phyloP scores from a whole-genome alignment of 1,284 basidiomycete species.

The Apiotrichum porosum region DNA sequence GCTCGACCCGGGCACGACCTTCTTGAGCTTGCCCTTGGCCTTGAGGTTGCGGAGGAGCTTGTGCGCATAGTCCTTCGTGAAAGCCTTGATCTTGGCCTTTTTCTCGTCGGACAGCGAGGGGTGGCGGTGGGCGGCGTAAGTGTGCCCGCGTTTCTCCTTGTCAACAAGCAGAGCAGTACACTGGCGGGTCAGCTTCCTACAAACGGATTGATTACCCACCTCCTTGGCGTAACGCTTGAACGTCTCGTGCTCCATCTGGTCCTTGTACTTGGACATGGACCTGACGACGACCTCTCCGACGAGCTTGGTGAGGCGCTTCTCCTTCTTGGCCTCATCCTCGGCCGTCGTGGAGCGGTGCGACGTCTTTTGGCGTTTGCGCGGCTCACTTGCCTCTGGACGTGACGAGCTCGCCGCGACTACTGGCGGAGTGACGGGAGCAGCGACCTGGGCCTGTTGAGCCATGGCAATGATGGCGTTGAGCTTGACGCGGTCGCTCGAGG shows the following conservation, averaged over 20 bases:
- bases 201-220: slow-evolving; percentile 52
- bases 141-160: slow-evolving; percentile 88
- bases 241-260: slow-evolving; percentile 70
- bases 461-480: slow-evolving; percentile 49
- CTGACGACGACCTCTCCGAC: slow-evolving; percentile 86
- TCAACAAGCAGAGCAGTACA: slow-evolving; percentile 74
- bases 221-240: slow-evolving; percentile 97
- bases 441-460: slow-evolving; percentile 28
- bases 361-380: slow-evolving; percentile 36
- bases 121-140: slow-evolving; percentile 64
- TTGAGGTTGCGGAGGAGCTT: slow-evolving; percentile 44
- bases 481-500: slow-evolving; percentile 27
- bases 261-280: slow-evolving; percentile 82
- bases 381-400: slow-evolving; percentile 23
- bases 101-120: slow-evolving; percentile 82
- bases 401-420: background rate
- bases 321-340: slow-evolving; percentile 56
- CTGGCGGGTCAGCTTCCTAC: slow-evolving; percentile 44
- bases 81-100: slow-evolving; percentile 82
- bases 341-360: slow-evolving; percentile 33
- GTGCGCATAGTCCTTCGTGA: slow-evolving; percentile 75
- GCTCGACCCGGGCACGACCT: background rate
- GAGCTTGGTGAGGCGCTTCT: slow-evolving; percentile 75
- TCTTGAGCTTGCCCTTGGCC: slow-evolving; percentile 40
- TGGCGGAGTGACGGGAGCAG: slow-evolving; percentile 15